Conservation (phyloP, 371 early-diverging fungal genomes). For the Choanephora cucurbitarum region DNA sequence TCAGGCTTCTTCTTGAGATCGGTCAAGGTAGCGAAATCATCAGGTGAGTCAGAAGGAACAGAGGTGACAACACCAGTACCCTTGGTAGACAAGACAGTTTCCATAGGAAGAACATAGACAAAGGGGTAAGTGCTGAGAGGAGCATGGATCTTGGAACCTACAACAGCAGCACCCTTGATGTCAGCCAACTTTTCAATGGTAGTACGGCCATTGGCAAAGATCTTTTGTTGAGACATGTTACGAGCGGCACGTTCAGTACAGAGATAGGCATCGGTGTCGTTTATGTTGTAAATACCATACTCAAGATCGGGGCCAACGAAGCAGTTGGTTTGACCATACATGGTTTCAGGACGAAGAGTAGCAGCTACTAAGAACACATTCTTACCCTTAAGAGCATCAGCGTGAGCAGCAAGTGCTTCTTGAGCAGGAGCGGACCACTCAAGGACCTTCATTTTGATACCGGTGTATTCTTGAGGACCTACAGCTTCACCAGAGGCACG, state of each 20-base stretch:
- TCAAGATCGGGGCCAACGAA: constrained; percentile 91
- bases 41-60: constrained; percentile 98
- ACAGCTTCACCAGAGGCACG: constrained; percentile 98
- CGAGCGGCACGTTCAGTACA: constrained; percentile 93
- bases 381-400: constrained; percentile 70
- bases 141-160: constrained; percentile 91
- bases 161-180: constrained; percentile 78
- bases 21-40: constrained; percentile 88
- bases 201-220: constrained; percentile 41
- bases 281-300: constrained; percentile 85
- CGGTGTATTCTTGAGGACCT: constrained; percentile 96
- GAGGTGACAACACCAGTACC: constrained; percentile 99
- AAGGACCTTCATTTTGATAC: constrained; percentile 85
- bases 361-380: constrained; percentile 93
- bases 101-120: constrained; percentile 97
- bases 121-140: constrained; percentile 78
- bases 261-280: constrained; percentile 82
- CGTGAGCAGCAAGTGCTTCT: constrained; percentile 44
- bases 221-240: constrained; percentile 96
- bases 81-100: constrained; percentile 91
- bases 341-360: constrained; percentile 97
- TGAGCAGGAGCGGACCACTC: constrained; percentile 64
- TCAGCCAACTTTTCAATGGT: constrained; percentile 70
- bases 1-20: constrained; percentile 94
- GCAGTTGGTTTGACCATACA: constrained; percentile 99